Conservation (phyloP, 2,329 filamentous ascomycete genomes). For the Calonectria leucothoes region DNA sequence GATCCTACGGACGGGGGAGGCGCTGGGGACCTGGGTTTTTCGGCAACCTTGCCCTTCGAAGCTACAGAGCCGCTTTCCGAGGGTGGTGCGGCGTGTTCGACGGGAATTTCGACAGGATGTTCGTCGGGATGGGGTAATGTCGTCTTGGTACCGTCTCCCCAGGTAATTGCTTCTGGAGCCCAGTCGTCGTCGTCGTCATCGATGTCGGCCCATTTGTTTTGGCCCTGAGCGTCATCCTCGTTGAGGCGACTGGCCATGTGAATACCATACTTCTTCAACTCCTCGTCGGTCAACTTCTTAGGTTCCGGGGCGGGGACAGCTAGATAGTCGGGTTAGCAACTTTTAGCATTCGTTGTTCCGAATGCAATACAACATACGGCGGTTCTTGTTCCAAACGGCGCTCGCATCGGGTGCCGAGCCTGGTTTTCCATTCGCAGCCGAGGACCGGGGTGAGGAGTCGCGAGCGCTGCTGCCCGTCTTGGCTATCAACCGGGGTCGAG, state of each 20-base stretch:
- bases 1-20: conserved; percentile 50
- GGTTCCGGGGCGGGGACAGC: conserved; percentile 75
- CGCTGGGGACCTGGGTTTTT: conserved; percentile 60
- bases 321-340: conserved; percentile 47
- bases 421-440: conserved; percentile 66
- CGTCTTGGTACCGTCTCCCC: conserved; percentile 89
- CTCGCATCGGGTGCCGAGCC: conserved; percentile 75
- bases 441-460: conserved; percentile 60
- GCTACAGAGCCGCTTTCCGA: conserved; percentile 41
- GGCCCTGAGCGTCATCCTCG: conserved; percentile 78
- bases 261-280: conserved; percentile 87
- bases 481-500: conserved; percentile 79
- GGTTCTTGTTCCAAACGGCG: conserved; percentile 90
- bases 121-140: conserved; percentile 75
- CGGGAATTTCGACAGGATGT: conserved; percentile 32
- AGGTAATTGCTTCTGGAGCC: conserved; percentile 86
- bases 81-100: conserved; percentile 30
- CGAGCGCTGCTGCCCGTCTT: conserved; percentile 75
- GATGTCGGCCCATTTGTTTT: conserved; percentile 90
- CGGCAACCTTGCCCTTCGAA: conserved; percentile 38
- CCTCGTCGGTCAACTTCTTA: conserved; percentile 88
- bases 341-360: not conserved
- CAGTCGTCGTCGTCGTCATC: conserved; percentile 91
- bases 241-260: conserved; percentile 85
- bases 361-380: conserved; percentile 66